These are phyloP conservation scores for Ophiostoma sp. DNA, from an alignment of 2,329 filamentous ascomycete genomes.

Conservation along the genomic window DNA sequence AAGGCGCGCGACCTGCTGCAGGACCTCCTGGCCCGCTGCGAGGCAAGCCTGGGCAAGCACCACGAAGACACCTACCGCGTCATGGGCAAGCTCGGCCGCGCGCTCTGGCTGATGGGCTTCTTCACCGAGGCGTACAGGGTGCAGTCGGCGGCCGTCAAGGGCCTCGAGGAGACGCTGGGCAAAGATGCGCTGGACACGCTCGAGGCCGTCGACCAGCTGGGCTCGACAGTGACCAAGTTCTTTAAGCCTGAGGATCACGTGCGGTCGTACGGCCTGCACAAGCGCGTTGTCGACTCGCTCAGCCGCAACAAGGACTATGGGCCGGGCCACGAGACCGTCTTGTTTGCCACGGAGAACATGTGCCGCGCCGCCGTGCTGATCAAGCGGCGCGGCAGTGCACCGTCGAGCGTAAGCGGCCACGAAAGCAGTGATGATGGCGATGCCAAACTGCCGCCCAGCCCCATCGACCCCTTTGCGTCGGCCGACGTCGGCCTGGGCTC, in stretches of 20 bases:
- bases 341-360: constrained; percentile 15
- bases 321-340: not conserved
- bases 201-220: not conserved
- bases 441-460: not conserved
- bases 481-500: not conserved
- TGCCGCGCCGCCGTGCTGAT: constrained; percentile 12
- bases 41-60: not conserved
- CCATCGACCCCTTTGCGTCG: not conserved
- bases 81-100: constrained; percentile 7
- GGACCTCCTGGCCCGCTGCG: not conserved
- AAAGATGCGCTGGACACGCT: constrained; percentile 12
- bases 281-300: constrained; percentile 8
- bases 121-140: not conserved
- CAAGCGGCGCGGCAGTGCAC: not conserved
- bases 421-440: not conserved
- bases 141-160: not conserved
- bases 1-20: not conserved
- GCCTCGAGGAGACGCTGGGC: constrained; percentile 8
- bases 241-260: not conserved
- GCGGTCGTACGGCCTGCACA: constrained; percentile 7
- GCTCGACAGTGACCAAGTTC: constrained; percentile 10
- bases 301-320: not conserved
- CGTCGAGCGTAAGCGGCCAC: not conserved
- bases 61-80: constrained; percentile 12
- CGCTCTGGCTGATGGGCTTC: constrained; percentile 1